Evolutionary conservation across 371 early-diverging fungal species (phyloP), one percentile per base, ranked within the genome.

Genomic region (Neoconidiobolus thromboides): DNA sequence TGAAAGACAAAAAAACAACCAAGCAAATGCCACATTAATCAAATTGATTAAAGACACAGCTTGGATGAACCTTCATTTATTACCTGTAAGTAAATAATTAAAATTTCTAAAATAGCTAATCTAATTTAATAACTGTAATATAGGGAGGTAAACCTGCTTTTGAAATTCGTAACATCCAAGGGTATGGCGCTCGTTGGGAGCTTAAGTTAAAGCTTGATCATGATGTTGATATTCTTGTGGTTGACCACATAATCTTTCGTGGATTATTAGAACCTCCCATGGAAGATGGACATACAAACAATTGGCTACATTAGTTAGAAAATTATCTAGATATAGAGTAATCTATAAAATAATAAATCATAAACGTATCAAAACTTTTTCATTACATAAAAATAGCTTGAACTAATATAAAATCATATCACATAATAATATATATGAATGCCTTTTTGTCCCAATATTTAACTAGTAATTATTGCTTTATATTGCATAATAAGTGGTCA

Each of bases 251-350:
- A 9, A 58, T 58, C 12, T 73, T 73, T 63, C 64, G 73, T 36
- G 73, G 73, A 2, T 73, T 73, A 58, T 57, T 73, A 38, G 73
- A 73, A 53, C 73, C 73, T 47, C 73, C 67, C 44, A 70, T 68
- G 69, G 62, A 64, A 54, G 66, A 70, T 57, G 73, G 73, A 0
- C 73, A 73, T 65, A 14, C 57, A 10, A 61, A 60, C 44, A 66
- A 67, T 43, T 73, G 73, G 73, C 39, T 68, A n/a, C 73, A 73
- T 62, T 73, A 61, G 67, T 37, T 26, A 26, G 26, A 26, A 26
- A 26, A 26, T 26, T 26, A 26, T 26, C 26, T 26, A 26, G 26
- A 26, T 26, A 26, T 26, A 26, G 26, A 26, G 26, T 26, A 26
- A 26, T 26, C 26, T 26, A 26, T 26, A 26, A 26, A 26, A 26